Conservation (phyloP, 2,329 filamentous ascomycete species). For the Drechslerella stenobrocha region DNA sequence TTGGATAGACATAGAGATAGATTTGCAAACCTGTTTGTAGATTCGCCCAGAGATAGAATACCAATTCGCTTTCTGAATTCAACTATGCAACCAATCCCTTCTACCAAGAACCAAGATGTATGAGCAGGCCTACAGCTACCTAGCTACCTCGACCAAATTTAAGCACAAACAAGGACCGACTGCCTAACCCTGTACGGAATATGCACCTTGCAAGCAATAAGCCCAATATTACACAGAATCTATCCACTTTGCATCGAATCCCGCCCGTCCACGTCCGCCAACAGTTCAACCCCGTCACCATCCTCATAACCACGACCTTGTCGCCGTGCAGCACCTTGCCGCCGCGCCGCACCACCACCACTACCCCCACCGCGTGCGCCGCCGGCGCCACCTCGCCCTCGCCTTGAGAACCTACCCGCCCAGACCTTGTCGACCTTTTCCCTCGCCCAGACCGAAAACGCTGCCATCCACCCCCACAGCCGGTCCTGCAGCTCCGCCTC, state of each 20-base stretch:
- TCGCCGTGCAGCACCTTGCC: conserved; percentile 5
- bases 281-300: conserved; percentile 5
- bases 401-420: conserved; percentile 53
- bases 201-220: no score
- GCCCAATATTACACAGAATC: no score
- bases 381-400: conserved; percentile 4
- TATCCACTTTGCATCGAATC: no score
- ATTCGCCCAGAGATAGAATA: not conserved
- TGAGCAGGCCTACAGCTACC: not conserved
- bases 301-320: not conserved
- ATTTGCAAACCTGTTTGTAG: not conserved
- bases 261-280: not conserved
- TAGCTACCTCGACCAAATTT: no score
- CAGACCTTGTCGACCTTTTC: conserved; percentile 57
- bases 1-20: not conserved
- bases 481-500: conserved; percentile 66
- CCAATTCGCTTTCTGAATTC: not conserved
- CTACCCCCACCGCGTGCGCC: conserved; percentile 13
- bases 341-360: conserved; percentile 2
- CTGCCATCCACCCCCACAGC: conserved; percentile 65
- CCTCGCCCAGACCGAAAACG: conserved; percentile 64
- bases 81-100: not conserved
- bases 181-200: no score
- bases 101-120: not conserved
- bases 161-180: no score